These are phyloP conservation scores for Crotalaria pallida DNA, from an alignment of 306 rosid species.

Conservation along the genomic window DNA sequence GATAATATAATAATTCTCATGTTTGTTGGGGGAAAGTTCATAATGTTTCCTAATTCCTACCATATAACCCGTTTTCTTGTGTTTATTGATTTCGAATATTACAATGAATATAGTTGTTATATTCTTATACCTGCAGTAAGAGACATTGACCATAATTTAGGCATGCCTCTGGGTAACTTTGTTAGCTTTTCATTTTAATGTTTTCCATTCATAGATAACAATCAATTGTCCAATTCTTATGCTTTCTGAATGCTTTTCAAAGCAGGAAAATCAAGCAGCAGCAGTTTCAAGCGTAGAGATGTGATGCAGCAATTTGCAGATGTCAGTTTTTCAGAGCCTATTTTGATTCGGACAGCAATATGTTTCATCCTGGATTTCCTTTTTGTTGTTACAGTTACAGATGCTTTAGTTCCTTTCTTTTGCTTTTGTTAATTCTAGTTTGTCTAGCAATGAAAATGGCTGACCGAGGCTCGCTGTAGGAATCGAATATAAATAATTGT, in stretches of 20 bases:
- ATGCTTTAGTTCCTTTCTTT: not conserved
- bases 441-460: not conserved
- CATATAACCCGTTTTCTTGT: not conserved
- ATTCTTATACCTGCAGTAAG: not conserved
- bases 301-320: not conserved
- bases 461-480: not conserved
- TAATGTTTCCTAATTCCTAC: not conserved
- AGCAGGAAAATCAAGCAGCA: constrained; percentile 7
- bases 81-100: not conserved
- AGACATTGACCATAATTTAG: not conserved
- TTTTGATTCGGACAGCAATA: not conserved
- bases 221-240: not conserved
- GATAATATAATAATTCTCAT: no score
- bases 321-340: not conserved
- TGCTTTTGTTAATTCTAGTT: not conserved
- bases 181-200: not conserved
- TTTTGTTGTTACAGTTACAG: not conserved
- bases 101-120: not conserved
- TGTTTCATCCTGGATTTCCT: not conserved
- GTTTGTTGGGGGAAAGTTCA: not conserved
- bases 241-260: not conserved
- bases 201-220: not conserved
- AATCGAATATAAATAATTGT: not conserved
- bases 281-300: constrained; percentile 11
- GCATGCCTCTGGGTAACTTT: not conserved